Percentiles rank a stretch among this genome's conserved stretches.
Evolutionary conservation across 139 green algal species (phyloP).

Genomic region (Monoraphidium neglectum): DNA sequence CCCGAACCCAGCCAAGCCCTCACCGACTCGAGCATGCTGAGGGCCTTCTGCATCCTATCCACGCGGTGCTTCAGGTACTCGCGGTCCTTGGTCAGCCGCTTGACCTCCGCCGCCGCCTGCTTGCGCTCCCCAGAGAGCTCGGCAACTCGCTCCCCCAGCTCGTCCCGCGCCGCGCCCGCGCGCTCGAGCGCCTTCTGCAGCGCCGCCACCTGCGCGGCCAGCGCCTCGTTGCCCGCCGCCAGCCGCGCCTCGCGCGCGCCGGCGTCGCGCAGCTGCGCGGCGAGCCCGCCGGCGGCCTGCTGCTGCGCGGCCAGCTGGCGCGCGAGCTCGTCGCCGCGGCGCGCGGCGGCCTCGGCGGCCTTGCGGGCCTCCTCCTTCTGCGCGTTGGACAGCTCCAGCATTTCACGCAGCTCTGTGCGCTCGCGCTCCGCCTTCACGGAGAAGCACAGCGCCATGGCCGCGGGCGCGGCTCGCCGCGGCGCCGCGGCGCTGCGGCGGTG

Average conservation of each 20-base stretch:
- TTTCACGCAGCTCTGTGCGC: constrained; percentile 23
- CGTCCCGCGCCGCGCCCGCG: constrained; percentile 8
- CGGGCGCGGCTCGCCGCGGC: not conserved
- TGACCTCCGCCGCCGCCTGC: constrained; percentile 16
- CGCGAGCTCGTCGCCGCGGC: constrained; percentile 18
- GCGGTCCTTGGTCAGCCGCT: constrained; percentile 24
- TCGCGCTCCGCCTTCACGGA: constrained; percentile 19
- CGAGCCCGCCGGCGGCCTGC: not conserved
- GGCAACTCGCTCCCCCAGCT: constrained; percentile 10
- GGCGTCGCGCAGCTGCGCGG: not conserved
- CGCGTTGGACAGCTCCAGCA: constrained; percentile 25
- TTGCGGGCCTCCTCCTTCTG: constrained; percentile 27
- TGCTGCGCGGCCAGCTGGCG: constrained; percentile 14
- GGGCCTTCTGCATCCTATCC: constrained; percentile 35
- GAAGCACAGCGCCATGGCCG: constrained; percentile 23
- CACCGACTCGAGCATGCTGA: constrained; percentile 30
- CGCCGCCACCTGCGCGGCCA: constrained; percentile 18
- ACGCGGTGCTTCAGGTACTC: constrained; percentile 33
- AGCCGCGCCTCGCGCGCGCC: constrained; percentile 9
- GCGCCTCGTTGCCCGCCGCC: constrained; percentile 7
- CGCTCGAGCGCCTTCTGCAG: constrained; percentile 16
- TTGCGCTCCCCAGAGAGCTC: constrained; percentile 15
- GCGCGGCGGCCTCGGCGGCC: constrained; percentile 10
- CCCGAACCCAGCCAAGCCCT: too few relatives aligned
- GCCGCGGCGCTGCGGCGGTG: not conserved